Base-by-base conservation (phyloP, 192 early-diverging fungal genomes). In the Powellomyces hirtus region DNA sequence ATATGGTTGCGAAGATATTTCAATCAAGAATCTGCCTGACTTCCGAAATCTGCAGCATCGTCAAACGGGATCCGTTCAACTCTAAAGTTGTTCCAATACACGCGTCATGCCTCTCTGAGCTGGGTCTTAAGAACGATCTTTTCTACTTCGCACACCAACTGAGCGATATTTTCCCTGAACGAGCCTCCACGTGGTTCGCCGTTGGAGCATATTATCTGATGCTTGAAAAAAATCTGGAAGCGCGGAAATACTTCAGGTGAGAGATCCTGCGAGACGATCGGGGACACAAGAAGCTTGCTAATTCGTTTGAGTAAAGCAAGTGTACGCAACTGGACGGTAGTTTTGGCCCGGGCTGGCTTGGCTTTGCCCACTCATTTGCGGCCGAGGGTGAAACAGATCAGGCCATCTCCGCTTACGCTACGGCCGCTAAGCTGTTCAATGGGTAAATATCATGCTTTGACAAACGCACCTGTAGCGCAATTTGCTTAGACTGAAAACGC, bases 341-440 rank as follows among this genome's bases (percentile, higher is more conserved):
- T 38, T 90, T 81, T 79, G 87, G 80, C 0, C 78, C 83, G 6
- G 90, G 85, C 22, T 95, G 93, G 93, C 71, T 95, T 22, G 91
- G 88, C 13, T 88, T 88, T 65, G 93, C 84, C 5, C 91, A 94
- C 71, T 78, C 89, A n/a, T 90, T 91, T 72, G 81, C 89, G 7
- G 67, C 77, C 10, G 91, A 92, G 64, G 83, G 83, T 0, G 89
- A 91, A 13, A 81, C 87, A 56, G 92, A 95, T 64, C 80, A 83
- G 61, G 93, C 93, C 1, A 87, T 92, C 18, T 74, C 82, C 38
- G 90, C 90, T 0, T 95, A 94, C 64, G 65, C 80, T 14, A 84
- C 82, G 0, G 87, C 89, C 24, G 70, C 73, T 20, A 85, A 84
- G 62, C 71, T 89, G 37, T 84, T 87, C 38, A 78, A 75, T 62